Conservation (phyloP, 495 filamentous ascomycete species). For the Venustampulla echinocandica region DNA sequence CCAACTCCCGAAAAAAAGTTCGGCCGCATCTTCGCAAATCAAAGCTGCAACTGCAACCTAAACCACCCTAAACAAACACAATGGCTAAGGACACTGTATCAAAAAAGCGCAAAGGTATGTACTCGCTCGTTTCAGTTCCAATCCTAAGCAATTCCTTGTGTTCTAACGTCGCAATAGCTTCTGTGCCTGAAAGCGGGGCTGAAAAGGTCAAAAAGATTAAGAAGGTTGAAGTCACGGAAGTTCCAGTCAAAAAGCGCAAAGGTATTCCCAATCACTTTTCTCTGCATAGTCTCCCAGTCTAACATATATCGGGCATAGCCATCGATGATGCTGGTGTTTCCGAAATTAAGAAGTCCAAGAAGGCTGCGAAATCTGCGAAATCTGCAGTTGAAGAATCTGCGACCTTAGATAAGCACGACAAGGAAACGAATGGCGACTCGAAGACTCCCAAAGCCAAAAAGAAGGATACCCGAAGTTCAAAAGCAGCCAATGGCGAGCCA, state of each 20-base stretch:
- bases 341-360: constrained; percentile 22
- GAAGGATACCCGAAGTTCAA: constrained; percentile 1
- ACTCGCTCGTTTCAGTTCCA: neutral
- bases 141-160: neutral
- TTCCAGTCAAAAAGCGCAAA: constrained; percentile 42
- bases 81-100: constrained; percentile 65
- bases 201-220: constrained; percentile 35
- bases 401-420: constrained; percentile 19
- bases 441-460: neutral
- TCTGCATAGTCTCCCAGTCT: neutral
- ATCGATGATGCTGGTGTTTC: constrained; percentile 20
- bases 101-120: constrained; percentile 67
- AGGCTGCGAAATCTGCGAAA: constrained; percentile 16
- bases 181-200: constrained; percentile 11
- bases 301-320: constrained; percentile 25
- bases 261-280: constrained; percentile 25
- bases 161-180: constrained; percentile 10
- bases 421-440: constrained; percentile 5
- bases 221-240: constrained; percentile 13
- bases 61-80: constrained; percentile 14
- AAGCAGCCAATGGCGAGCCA: constrained; percentile 14
- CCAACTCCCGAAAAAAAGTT: constrained; percentile 14
- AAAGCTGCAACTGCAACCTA: constrained; percentile 1
- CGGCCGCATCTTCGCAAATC: neutral
- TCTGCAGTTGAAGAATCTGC: neutral